Base-by-base conservation (phyloP, 352 stramenopile genomes). In the Labyrinthula sp. region DNA sequence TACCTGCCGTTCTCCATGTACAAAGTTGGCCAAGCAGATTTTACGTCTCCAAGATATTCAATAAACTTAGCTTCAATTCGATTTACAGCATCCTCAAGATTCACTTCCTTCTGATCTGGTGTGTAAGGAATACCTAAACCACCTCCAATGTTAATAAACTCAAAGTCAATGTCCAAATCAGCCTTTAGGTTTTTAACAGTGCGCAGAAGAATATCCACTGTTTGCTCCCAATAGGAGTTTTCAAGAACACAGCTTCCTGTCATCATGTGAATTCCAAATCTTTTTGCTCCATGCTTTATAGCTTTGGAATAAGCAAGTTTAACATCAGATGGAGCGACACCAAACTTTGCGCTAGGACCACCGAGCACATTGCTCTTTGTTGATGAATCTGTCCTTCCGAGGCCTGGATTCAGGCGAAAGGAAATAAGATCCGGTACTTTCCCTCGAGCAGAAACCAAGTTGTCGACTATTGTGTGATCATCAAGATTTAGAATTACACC, bases 211-310 rank as follows among this genome's bases (percentile, higher is more conserved):
- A 76, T 62, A 27, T 68, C 69, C 25, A 85, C 71, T 0, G 73
- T 84, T 39, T 85, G 72, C 35, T 71, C 73, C 73, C 73, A 85
- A 63, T 85, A 85, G 8, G 68, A 64, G 49, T 82, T 70, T 50
- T 79, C 72, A 59, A 85, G 75, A 28, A 85, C 73, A 38, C 73
- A 84, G 25, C 70, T 81, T 22, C 74, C 74, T 15, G 74, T 85
- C 74, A 85, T 85, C 73, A 84, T 84, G 65, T 85, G 74, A 43
- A 85, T 81, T 36, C 74, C 74, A 56, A 85, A 85, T 43, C 72
- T 69, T 25, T 61, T 83, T 26, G 73, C 69, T 12, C 74, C 74
- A 0, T 67, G 65, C 27, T 68, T 65, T 54, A 82, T 63, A 4
- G 74, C 74, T 47, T 70, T 70, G 48, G 69, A 69, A 58, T 84